Evolutionary conservation across 768 basidiomycete species (phyloP).

Genomic region (Mycena haematopus): DNA sequence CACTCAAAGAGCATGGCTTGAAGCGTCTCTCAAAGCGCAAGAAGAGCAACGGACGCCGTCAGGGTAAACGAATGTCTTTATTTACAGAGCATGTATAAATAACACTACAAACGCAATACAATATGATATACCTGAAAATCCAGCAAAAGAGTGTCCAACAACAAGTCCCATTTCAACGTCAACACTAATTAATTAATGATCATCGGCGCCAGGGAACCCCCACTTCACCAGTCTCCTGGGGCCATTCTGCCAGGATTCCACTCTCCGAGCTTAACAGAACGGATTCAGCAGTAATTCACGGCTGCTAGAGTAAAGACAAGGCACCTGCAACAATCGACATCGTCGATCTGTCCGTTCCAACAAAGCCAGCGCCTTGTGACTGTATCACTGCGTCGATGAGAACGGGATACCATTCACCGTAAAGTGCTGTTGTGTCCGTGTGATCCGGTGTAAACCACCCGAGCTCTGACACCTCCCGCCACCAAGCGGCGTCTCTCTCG

Average conservation of each 20-base stretch:
- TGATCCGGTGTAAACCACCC: slow-evolving; percentile 65
- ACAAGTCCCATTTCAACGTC: slow-evolving; percentile 26
- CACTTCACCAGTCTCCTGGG: slow-evolving; percentile 59
- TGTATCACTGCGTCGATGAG: slow-evolving; percentile 54
- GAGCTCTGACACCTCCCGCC: slow-evolving; percentile 52
- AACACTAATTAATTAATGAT: slow-evolving; percentile 44
- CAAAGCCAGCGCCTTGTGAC: slow-evolving; percentile 68
- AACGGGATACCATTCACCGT: slow-evolving; percentile 55
- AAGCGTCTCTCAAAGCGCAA: slow-evolving; percentile 38
- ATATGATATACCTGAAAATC: background rate
- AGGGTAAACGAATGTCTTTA: slow-evolving; percentile 16
- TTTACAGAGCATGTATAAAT: slow-evolving; percentile 24
- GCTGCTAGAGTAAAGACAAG: background rate
- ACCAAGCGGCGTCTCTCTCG: slow-evolving; percentile 63
- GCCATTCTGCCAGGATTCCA: slow-evolving; percentile 70
- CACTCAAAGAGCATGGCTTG: slow-evolving; percentile 41
- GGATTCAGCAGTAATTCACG: background rate
- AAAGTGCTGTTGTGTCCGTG: slow-evolving; percentile 49
- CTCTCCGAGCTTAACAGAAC: slow-evolving; percentile 48
- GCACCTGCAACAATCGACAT: slow-evolving; percentile 67
- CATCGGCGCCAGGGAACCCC: slow-evolving; percentile 63
- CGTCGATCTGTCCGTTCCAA: slow-evolving; percentile 75
- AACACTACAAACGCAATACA: slow-evolving; percentile 8
- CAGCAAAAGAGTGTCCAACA: background rate
- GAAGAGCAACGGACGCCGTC: slow-evolving; percentile 20